A percentile compares a stretch with the other conserved stretches of the same genome.
These are phyloP conservation scores for Achaetomiella virescens DNA, from an alignment of 495 filamentous ascomycete species.

Conservation along the genomic window DNA sequence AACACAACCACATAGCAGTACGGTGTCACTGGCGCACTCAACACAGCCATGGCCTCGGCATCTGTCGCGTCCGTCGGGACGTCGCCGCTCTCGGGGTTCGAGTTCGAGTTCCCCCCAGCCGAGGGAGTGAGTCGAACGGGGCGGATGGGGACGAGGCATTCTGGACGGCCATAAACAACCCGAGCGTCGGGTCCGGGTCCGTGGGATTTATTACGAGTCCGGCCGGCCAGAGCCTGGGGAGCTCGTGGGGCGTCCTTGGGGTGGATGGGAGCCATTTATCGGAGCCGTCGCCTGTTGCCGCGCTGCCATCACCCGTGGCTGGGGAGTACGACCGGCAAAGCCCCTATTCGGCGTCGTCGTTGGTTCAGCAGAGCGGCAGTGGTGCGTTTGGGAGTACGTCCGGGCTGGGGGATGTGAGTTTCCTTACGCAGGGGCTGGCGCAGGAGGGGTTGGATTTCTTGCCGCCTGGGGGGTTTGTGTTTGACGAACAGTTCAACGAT, in stretches of 20 bases:
- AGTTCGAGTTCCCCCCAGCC: conserved; percentile 14
- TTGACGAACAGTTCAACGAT: conserved; percentile 16
- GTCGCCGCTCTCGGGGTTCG: conserved; percentile 24
- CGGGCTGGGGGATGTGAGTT: conserved; percentile 17
- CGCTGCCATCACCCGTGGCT: conserved; percentile 21
- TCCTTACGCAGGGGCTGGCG: conserved; percentile 13
- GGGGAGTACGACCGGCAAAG: conserved; percentile 15
- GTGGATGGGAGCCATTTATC: conserved; percentile 10
- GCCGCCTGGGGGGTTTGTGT: conserved; percentile 8
- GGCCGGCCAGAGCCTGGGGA: conserved; percentile 34
- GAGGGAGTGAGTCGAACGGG: conserved; percentile 14
- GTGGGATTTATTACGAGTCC: conserved; percentile 38
- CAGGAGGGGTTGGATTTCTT: conserved; percentile 22
- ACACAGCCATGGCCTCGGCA: conserved; percentile 28
- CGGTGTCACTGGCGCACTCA: background rate
- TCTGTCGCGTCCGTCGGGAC: conserved; percentile 24
- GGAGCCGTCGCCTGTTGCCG: conserved; percentile 24
- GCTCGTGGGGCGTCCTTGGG: conserved; percentile 38
- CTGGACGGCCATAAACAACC: conserved; percentile 24
- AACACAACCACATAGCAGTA: background rate
- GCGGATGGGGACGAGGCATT: conserved; percentile 21
- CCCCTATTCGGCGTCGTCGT: conserved; percentile 16
- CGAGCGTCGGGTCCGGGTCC: conserved; percentile 19
- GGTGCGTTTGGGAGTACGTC: background rate
- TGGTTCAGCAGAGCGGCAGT: conserved; percentile 18